Conservation (phyloP, 2,329 filamentous ascomycete genomes). For the Trichoderma koningii region DNA sequence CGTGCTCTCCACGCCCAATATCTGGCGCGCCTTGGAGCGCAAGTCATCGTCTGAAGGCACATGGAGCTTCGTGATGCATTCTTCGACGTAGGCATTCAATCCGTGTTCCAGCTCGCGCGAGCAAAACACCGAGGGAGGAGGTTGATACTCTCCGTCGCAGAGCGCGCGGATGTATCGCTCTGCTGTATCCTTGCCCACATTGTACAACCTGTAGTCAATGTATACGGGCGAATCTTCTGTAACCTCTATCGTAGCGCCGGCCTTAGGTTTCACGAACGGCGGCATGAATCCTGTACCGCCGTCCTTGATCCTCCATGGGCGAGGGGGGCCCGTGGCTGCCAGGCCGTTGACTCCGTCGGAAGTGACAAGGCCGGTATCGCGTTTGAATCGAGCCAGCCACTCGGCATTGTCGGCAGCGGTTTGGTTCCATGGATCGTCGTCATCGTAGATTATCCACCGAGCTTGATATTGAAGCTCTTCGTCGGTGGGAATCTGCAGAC, state of each 20-base stretch:
- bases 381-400: slow-evolving; percentile 21
- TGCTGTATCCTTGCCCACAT: slow-evolving; percentile 10
- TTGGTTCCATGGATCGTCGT: slow-evolving; percentile 24
- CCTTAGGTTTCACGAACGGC: background rate
- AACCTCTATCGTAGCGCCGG: background rate
- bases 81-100: slow-evolving; percentile 13
- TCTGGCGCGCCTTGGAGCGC: slow-evolving; percentile 9
- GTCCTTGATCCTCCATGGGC: slow-evolving; percentile 10
- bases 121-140: slow-evolving; percentile 13
- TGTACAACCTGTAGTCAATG: background rate
- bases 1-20: slow-evolving; percentile 11
- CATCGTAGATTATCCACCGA: slow-evolving; percentile 19
- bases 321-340: background rate
- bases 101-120: slow-evolving; percentile 18
- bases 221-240: background rate
- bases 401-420: slow-evolving; percentile 22
- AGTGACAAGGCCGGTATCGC: background rate
- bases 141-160: background rate
- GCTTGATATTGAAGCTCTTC: slow-evolving; percentile 16
- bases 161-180: slow-evolving; percentile 6
- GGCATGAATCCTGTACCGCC: slow-evolving; percentile 8
- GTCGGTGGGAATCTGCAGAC: background rate
- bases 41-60: slow-evolving; percentile 18
- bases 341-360: background rate
- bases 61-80: background rate